Evolutionary conservation across 2,329 filamentous ascomycete genomes (phyloP).

Genomic region (Eurotiales sp.): DNA sequence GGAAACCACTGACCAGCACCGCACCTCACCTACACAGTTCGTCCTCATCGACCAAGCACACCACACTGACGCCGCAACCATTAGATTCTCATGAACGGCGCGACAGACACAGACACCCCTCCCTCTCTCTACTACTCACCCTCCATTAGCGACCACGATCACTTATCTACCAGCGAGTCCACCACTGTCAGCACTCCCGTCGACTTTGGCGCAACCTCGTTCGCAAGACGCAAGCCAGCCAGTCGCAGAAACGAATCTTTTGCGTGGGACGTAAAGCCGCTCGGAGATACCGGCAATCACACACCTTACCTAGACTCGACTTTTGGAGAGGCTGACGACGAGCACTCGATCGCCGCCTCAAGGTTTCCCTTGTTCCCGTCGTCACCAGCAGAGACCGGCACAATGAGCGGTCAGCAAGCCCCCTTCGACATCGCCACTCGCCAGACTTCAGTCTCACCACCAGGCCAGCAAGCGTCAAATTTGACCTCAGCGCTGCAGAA

Average conservation of each 20-base stretch:
- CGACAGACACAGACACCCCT: slow-evolving; percentile 48
- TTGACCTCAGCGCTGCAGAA: slow-evolving; percentile 59
- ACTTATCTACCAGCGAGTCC: slow-evolving; percentile 49
- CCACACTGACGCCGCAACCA: no score
- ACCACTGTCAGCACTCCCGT: slow-evolving; percentile 48
- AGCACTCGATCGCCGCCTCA: slow-evolving; percentile 25
- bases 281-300: slow-evolving; percentile 26
- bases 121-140: slow-evolving; percentile 52
- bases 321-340: slow-evolving; percentile 27
- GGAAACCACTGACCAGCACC: no score
- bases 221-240: slow-evolving; percentile 36
- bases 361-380: slow-evolving; percentile 40
- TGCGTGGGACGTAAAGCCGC: slow-evolving; percentile 43
- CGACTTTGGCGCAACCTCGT: slow-evolving; percentile 41
- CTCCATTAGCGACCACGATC: slow-evolving; percentile 43
- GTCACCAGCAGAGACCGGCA: slow-evolving; percentile 29
- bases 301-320: slow-evolving; percentile 32
- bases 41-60: no score
- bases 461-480: slow-evolving; percentile 58
- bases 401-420: slow-evolving; percentile 52
- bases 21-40: no score
- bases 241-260: slow-evolving; percentile 42
- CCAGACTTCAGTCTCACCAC: slow-evolving; percentile 57
- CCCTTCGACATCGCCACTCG: slow-evolving; percentile 60
- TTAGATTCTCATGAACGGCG: slow-evolving; percentile 51